A percentile compares a stretch with the other conserved stretches of the same genome.
These are phyloP conservation scores for Pezicula carpinea DNA, from an alignment of 2,329 filamentous ascomycete species.

Conservation along the genomic window DNA sequence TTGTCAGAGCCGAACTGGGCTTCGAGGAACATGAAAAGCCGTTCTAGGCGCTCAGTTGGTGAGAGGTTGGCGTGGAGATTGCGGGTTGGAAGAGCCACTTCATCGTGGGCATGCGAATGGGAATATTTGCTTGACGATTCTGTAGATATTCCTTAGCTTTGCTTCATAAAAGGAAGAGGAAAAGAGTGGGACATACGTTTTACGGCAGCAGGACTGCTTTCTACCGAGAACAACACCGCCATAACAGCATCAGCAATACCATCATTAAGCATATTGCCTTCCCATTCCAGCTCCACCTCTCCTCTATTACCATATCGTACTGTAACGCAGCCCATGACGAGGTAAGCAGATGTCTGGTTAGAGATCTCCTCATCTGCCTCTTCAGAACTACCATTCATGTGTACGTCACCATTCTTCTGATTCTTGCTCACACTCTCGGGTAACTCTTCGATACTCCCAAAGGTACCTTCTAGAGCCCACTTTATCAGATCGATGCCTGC, in stretches of 20 bases:
- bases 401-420: slow-evolving; percentile 35
- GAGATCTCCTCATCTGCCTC: slow-evolving; percentile 62
- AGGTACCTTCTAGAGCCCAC: slow-evolving; percentile 92
- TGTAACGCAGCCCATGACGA: slow-evolving; percentile 86
- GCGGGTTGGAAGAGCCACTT: slow-evolving; percentile 34
- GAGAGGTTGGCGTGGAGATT: slow-evolving; percentile 73
- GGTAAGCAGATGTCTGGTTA: slow-evolving; percentile 49
- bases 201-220: slow-evolving; percentile 91
- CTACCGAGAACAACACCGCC: slow-evolving; percentile 85
- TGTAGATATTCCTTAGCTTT: slow-evolving; percentile 26
- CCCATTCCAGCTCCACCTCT: slow-evolving; percentile 90
- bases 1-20: slow-evolving; percentile 88
- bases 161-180: slow-evolving; percentile 13
- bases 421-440: slow-evolving; percentile 29
- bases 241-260: slow-evolving; percentile 97
- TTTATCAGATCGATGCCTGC: slow-evolving; percentile 87
- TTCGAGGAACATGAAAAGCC: slow-evolving; percentile 93
- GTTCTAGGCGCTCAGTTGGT: slow-evolving; percentile 72
- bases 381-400: slow-evolving; percentile 38
- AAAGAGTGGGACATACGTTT: slow-evolving; percentile 64
- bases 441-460: slow-evolving; percentile 75
- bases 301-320: slow-evolving; percentile 74
- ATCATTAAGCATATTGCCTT: slow-evolving; percentile 96
- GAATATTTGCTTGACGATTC: slow-evolving; percentile 55
- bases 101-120: slow-evolving; percentile 40